Evolutionary conservation across 768 basidiomycete species (phyloP).

Genomic region (Amanita phalloides): DNA sequence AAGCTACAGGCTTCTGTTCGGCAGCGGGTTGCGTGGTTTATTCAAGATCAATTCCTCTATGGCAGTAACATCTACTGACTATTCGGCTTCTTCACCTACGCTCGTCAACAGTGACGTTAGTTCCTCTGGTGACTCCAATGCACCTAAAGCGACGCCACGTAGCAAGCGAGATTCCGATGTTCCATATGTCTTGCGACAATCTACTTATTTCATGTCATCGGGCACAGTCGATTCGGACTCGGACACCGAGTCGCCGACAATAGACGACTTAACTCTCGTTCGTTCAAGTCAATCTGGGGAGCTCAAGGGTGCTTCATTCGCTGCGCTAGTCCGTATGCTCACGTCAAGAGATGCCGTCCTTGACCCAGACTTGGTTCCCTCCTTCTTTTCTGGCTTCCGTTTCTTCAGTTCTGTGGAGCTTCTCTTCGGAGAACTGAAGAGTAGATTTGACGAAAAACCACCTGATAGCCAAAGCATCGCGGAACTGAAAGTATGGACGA

Average conservation of each 20-base stretch:
- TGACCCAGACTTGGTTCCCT: conserved; percentile 33
- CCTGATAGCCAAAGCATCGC: conserved; percentile 15
- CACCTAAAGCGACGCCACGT: conserved; percentile 14
- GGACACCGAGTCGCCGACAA: background rate
- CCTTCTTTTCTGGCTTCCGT: conserved; percentile 67
- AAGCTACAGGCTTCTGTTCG: background rate
- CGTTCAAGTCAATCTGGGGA: conserved; percentile 15
- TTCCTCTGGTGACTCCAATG: conserved; percentile 9
- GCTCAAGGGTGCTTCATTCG: conserved; percentile 23
- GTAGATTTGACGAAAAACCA: conserved; percentile 36
- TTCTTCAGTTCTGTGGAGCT: conserved; percentile 45
- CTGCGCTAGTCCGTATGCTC: conserved; percentile 29
- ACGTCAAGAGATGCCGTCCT: conserved; percentile 27
- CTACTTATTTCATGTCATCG: conserved; percentile 13
- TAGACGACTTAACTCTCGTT: conserved; percentile 13
- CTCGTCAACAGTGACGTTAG: conserved; percentile 10
- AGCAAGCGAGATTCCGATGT: conserved; percentile 13
- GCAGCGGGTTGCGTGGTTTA: background rate
- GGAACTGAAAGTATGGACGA: conserved; percentile 25
- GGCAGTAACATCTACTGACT: background rate
- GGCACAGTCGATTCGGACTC: no score
- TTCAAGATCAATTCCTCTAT: background rate
- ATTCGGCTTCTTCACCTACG: background rate
- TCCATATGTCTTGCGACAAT: conserved; percentile 16
- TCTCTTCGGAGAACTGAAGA: conserved; percentile 27